phyloP scores from a whole-genome alignment of 257 asterid species.

The Salvia splendens region DNA sequence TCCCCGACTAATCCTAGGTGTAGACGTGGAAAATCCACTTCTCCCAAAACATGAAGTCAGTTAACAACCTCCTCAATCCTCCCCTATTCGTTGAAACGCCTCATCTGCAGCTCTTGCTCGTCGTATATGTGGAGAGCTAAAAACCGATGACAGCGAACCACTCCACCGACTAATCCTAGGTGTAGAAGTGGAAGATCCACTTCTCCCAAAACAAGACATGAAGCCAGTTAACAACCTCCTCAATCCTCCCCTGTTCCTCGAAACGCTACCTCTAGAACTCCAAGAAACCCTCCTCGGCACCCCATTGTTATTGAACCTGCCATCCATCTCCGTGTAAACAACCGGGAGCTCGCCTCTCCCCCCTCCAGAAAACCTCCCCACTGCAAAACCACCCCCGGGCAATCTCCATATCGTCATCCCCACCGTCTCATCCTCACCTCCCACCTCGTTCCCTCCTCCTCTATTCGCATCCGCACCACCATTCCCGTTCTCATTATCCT shows the following conservation, averaged over 20 bases:
- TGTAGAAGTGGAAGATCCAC: constrained; percentile 27
- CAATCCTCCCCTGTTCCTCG: constrained; percentile 58
- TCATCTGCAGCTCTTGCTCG: no score
- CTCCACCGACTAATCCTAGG: constrained; percentile 51
- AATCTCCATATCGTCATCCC: constrained; percentile 88
- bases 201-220: constrained; percentile 72
- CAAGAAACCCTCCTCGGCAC: constrained; percentile 70
- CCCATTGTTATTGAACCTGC: constrained; percentile 71
- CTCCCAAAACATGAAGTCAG: no score
- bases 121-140: constrained; percentile 31
- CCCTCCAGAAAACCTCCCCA: constrained; percentile 82
- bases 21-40: no score
- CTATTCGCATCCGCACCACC: constrained; percentile 3
- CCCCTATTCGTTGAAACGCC: no score
- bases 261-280: constrained; percentile 65
- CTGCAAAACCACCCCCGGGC: constrained; percentile 94
- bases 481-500: constrained; percentile 28
- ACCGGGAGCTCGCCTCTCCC: constrained; percentile 81
- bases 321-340: constrained; percentile 93
- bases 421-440: constrained; percentile 57
- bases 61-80: no score
- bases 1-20: no score
- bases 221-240: constrained; percentile 54
- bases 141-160: constrained; percentile 48
- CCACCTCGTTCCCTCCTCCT: constrained; percentile 42